Evolutionary conservation across 176 grass and related monocot genomes (phyloP), one percentile per base, ranked within the genome.

Genomic region (Tillandsia leiboldiana): DNA sequence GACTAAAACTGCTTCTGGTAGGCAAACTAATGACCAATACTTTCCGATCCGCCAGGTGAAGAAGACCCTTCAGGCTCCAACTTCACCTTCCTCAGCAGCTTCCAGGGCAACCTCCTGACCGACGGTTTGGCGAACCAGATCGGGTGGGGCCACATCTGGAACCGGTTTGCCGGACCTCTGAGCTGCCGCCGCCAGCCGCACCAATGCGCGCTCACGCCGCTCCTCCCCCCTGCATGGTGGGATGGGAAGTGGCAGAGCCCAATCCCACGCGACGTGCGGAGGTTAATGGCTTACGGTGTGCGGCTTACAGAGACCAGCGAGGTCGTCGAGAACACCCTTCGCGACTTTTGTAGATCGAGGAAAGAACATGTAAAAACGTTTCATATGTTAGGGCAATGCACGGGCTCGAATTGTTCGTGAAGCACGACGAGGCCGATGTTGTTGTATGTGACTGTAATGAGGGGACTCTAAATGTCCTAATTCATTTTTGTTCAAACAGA

Each of bases 131-230:
- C 70, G 0, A 90, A 80, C 13, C 93, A 92, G 79, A 76, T 83
- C 50, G 86, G 89, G 3, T 97, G 93, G 93, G 89, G 93, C 18
- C 93, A 97, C 59, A 73, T 83, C 72, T 97, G 89, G 93, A 92
- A 81, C 77, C 83, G 93, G 70, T 97, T 92, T 54, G 71, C 88
- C 0, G 93, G 89, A 1, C 65, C 82, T 13, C 63, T 85, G 29
- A 97, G 89, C 77, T 97, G 89, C 24, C 77, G 0, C 8, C 58
- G 33, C 65, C 93, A 97, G 50, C 69, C 47, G 0, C 81, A 92
- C 73, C 93, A 92, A 50, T 97, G 93, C 5, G 73, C 89, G 11
- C 53, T 81, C 51, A 92, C 86, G 8, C 86, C 89, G 0, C 77
- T 96, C 59, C 87, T 97, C 23, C 84, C 93, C 8, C 79, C 82